Conservation (phyloP, 225 moss, liverwort and hornwort genomes). For the Sphagnum contortum region DNA sequence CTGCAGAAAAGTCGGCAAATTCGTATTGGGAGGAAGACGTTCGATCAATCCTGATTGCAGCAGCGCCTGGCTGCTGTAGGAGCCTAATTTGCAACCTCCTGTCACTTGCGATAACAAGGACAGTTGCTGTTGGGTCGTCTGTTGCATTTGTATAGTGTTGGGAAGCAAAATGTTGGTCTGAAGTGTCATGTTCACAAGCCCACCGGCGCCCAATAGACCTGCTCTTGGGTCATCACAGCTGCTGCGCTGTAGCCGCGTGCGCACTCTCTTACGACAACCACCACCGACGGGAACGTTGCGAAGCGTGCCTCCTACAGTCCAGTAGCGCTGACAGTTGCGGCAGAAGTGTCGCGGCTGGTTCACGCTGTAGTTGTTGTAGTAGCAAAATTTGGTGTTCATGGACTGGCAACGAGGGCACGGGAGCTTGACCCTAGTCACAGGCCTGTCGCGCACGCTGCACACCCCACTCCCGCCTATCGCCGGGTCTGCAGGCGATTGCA, state of each 20-base stretch:
- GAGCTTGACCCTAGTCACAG: constrained; percentile 24
- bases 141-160: too few relatives aligned
- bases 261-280: constrained; percentile 41
- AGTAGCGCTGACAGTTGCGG: constrained; percentile 48
- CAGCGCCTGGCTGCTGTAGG: too few relatives aligned
- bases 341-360: constrained; percentile 57
- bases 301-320: constrained; percentile 43
- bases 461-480: constrained; percentile 23
- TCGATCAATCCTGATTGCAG: too few relatives aligned
- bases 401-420: constrained; percentile 49
- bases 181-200: too few relatives aligned
- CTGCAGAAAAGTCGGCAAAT: too few relatives aligned
- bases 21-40: too few relatives aligned
- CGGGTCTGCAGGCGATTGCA: constrained; percentile 11
- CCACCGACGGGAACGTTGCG: constrained; percentile 44
- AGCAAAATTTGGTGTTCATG: constrained; percentile 56
- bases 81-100: too few relatives aligned
- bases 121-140: too few relatives aligned
- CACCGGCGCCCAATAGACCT: too few relatives aligned
- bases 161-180: too few relatives aligned
- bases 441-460: constrained; percentile 26
- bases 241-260: constrained; percentile 21
- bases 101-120: too few relatives aligned
- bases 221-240: neutral
- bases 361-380: constrained; percentile 53